Percentiles rank a stretch among this genome's conserved stretches.
These are phyloP conservation scores for Psilocybe azurescens DNA, from an alignment of 768 basidiomycete species.

Conservation along the genomic window DNA sequence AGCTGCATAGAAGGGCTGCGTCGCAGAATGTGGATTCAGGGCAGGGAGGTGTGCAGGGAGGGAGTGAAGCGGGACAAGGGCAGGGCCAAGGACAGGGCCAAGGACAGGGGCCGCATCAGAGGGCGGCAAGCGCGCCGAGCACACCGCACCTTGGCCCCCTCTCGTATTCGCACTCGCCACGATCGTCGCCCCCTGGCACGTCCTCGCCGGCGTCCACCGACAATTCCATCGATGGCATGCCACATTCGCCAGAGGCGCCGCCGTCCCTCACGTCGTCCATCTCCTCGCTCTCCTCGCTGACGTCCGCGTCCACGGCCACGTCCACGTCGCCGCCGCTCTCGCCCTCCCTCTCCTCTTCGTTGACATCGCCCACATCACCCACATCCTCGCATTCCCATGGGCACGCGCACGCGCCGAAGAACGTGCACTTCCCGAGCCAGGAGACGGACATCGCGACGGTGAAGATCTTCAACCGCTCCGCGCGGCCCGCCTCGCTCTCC, in stretches of 20 bases:
- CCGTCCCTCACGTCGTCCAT: conserved; percentile 22
- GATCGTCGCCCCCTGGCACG: too few species aligned
- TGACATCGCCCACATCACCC: conserved; percentile 41
- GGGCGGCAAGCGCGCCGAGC: conserved; percentile 15
- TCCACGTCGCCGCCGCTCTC: conserved; percentile 34
- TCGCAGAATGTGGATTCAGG: too few species aligned
- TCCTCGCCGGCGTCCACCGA: too few species aligned
- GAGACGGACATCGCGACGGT: conserved; percentile 67
- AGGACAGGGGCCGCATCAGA: conserved; percentile 4
- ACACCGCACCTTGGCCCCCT: conserved; percentile 1
- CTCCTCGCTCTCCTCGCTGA: conserved; percentile 33
- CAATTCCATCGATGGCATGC: conserved; percentile 45
- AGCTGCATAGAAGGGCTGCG: conserved; percentile 15
- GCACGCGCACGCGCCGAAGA: conserved; percentile 69
- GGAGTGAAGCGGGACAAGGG: not conserved
- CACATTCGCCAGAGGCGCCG: conserved; percentile 40
- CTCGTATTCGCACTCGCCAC: not conserved
- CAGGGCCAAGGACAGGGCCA: not conserved
- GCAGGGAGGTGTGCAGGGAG: not conserved
- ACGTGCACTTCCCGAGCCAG: conserved; percentile 85
- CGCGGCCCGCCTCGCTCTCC: conserved; percentile 65
- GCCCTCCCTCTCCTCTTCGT: conserved; percentile 24
- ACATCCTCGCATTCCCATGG: conserved; percentile 15
- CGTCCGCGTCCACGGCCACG: conserved; percentile 20
- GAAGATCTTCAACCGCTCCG: conserved; percentile 66